Evolutionary conservation across 257 asterid genomes (phyloP).

Genomic region (Rubia yunnanensis): DNA sequence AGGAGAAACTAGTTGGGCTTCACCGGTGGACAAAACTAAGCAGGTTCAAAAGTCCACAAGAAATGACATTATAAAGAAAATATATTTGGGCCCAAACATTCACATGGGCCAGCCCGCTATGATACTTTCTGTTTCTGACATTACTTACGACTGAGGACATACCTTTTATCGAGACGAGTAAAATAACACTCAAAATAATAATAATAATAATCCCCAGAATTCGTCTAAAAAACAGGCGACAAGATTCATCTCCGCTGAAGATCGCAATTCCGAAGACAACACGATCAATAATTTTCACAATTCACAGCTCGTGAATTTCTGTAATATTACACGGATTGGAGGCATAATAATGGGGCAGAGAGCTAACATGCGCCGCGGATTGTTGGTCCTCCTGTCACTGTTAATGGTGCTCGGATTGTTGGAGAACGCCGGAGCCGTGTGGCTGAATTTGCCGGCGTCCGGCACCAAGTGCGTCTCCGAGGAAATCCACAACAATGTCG

Average conservation of each 20-base stretch:
- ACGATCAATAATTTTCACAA: neutral
- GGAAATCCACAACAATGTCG: constrained; percentile 76
- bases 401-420: constrained; percentile 22
- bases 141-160: neutral
- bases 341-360: constrained; percentile 26
- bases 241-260: constrained; percentile 9
- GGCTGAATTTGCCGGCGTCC: constrained; percentile 63
- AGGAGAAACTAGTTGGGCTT: too few species aligned
- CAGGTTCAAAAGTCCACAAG: too few species aligned
- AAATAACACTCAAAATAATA: neutral
- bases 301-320: neutral
- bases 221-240: constrained; percentile 2
- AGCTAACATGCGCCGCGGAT: constrained; percentile 24
- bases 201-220: neutral
- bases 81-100: neutral
- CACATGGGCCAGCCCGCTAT: neutral
- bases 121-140: neutral
- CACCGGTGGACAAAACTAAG: too few species aligned
- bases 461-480: constrained; percentile 89
- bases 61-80: too few species aligned
- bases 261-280: neutral
- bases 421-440: constrained; percentile 43
- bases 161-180: neutral
- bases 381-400: constrained; percentile 18
- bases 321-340: too few species aligned